These are phyloP conservation scores for Haberlea rhodopensis DNA, from an alignment of 257 asterid genomes.

Conservation along the genomic window DNA sequence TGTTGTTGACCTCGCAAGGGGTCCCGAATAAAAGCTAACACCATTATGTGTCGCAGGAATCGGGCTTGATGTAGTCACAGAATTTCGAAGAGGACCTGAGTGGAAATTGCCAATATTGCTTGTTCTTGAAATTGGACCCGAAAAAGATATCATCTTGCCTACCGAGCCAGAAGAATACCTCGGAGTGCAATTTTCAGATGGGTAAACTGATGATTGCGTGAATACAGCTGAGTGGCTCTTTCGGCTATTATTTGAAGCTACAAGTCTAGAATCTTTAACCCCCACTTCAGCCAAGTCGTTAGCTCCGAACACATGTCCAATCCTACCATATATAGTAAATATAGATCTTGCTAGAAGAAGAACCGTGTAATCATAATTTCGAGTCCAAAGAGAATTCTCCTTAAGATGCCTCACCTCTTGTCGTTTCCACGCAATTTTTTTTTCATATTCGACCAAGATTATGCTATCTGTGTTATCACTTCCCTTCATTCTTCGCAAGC, in stretches of 20 bases:
- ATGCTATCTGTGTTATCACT: conserved; percentile 54
- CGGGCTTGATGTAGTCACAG: conserved; percentile 39
- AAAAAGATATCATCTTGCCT: conserved; percentile 42
- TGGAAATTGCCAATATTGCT: conserved; percentile 35
- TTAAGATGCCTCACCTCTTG: conserved; percentile 74
- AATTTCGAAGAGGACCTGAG: conserved; percentile 63
- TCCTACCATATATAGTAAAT: conserved; percentile 65
- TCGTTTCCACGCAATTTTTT: conserved; percentile 67
- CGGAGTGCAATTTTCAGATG: conserved; percentile 55
- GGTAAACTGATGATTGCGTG: conserved; percentile 74
- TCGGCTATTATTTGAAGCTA: conserved; percentile 43
- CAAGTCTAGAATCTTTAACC: conserved; percentile 41
- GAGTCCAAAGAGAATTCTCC: conserved; percentile 70
- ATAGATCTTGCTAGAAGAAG: conserved; percentile 73
- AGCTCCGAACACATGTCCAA: conserved; percentile 73
- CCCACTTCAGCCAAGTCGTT: conserved; percentile 41
- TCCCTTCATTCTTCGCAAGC: conserved; percentile 67
- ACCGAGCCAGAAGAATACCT: conserved; percentile 50
- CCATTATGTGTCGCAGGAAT: conserved; percentile 36
- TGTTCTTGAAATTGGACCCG: conserved; percentile 64
- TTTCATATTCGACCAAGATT: conserved; percentile 76
- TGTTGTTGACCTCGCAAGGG: conserved; percentile 48
- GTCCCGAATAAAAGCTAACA: conserved; percentile 56
- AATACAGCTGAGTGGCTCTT: conserved; percentile 60
- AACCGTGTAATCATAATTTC: conserved; percentile 68